Base-by-base conservation (phyloP, 2,329 filamentous ascomycete species). In the Fusarium sp. region DNA sequence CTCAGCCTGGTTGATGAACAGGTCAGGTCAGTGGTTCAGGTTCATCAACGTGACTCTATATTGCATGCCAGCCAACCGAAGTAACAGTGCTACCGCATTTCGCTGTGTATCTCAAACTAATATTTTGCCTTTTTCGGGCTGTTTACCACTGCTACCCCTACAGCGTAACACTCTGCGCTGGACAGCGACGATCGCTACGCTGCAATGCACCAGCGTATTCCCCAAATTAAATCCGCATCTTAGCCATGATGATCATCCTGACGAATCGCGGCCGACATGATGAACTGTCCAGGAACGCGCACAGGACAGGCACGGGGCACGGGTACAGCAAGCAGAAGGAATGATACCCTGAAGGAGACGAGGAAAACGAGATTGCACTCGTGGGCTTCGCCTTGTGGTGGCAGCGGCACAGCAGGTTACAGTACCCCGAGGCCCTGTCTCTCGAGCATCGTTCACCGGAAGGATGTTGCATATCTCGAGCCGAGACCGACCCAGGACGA, bases 331-430 rank as follows among this genome's bases (percentile, higher is more conserved):
- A 45, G 41, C 60, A 48, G 48, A 38, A 24, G 25, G 30, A 24
- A 29, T 38, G 34, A n/a, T 38, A 38, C 34, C 34, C 12, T 38
- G 34, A 38, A 38, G 18, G 48, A 24, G 20, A 27, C n/a, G 29
- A 47, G 46, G 56, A 38, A 56, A 51, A 67, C 69, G 51, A 65
- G 49, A 69, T 71, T 69, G 48, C 64, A 56, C 24, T 53, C 38
- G 25, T 49, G 44, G 55, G 52, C 58, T 52, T 57, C 41, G 45
- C 30, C 38, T 45, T 52, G 63, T 54, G 58, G 24, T 53, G 27
- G 34, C 54, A 38, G 67, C 48, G 67, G 67, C 67, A 66, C 67
- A 70, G 67, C 53, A 67, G 67, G 67, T 55, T 70, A 70, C 67
- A 11, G 67, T 70, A 70, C 67, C 67, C 67, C 34, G 46, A 49